A percentile compares a stretch with the other conserved stretches of the same genome.
Conservation (phyloP, 2,329 filamentous ascomycete genomes). For the Botrytis cinerea region DNA sequence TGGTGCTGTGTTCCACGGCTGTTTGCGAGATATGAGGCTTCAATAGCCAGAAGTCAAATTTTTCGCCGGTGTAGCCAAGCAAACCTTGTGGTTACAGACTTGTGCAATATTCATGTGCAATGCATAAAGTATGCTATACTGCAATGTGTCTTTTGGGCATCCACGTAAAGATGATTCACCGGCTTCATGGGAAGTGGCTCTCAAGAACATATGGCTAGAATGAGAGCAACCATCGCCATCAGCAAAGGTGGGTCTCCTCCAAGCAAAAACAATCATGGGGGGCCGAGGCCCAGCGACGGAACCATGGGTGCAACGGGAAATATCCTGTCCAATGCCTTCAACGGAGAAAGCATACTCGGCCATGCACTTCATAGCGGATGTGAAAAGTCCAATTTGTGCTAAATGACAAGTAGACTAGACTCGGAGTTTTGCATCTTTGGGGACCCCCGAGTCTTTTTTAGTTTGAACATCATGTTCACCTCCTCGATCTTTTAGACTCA, state of each 20-base stretch:
- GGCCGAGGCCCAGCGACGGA: neutral
- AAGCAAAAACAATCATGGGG: neutral
- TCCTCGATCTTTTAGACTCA: neutral
- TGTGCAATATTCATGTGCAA: neutral
- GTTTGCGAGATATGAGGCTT: neutral
- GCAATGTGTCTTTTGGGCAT: neutral
- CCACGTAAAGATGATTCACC: neutral
- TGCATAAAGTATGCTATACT: neutral
- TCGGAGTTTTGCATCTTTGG: neutral
- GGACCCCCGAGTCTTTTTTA: neutral
- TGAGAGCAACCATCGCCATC: neutral
- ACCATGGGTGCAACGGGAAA: neutral
- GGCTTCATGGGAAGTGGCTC: neutral
- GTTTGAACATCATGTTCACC: neutral
- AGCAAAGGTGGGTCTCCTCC: neutral
- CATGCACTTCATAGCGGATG: neutral
- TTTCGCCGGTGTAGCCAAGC: neutral
- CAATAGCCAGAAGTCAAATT: neutral
- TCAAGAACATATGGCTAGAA: neutral
- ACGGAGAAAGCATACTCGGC: neutral
- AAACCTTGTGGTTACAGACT: neutral
- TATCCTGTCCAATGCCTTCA: neutral
- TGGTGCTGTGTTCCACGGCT: neutral
- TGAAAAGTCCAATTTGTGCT: neutral
- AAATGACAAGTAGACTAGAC: conserved; percentile 2